These are phyloP conservation scores for Amaranthus cruentus DNA, from an alignment of 148 eudicot genomes.

Conservation along the genomic window DNA sequence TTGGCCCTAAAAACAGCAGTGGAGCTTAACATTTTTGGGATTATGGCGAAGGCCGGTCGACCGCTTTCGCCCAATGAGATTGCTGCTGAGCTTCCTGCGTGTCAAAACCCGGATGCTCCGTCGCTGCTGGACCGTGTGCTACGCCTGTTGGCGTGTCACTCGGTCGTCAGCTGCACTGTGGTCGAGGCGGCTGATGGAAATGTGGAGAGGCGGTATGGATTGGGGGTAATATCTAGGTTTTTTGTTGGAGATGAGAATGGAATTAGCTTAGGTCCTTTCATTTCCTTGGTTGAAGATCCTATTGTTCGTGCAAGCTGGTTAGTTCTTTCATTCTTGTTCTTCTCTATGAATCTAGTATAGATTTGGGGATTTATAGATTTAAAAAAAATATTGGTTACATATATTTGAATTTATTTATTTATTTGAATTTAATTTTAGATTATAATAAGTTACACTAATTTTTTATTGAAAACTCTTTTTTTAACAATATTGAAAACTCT, in stretches of 20 bases:
- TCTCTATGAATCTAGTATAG: too few relatives aligned
- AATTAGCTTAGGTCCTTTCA: constrained; percentile 30
- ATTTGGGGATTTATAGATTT: too few relatives aligned
- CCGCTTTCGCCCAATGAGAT: constrained; percentile 30
- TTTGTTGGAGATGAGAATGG: constrained; percentile 34
- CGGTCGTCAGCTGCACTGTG: constrained; percentile 27
- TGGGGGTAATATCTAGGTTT: constrained; percentile 26
- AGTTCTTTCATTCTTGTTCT: not conserved
- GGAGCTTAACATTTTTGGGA: constrained; percentile 31
- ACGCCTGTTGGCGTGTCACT: constrained; percentile 29
- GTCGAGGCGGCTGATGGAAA: not conserved
- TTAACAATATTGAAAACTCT: too few relatives aligned
- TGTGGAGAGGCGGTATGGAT: constrained; percentile 26
- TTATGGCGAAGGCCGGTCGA: constrained; percentile 27
- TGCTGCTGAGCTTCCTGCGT: constrained; percentile 15
- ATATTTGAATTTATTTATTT: too few relatives aligned
- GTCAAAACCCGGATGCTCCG: constrained; percentile 31
- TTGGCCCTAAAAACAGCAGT: constrained; percentile 28
- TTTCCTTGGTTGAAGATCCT: constrained; percentile 34
- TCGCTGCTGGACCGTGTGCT: constrained; percentile 41
- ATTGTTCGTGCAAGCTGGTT: constrained; percentile 40
- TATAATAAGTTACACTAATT: too few relatives aligned
- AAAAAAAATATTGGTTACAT: too few relatives aligned
- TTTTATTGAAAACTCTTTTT: too few relatives aligned
- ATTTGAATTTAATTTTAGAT: too few relatives aligned